A percentile compares a stretch with the other conserved stretches of the same genome.
These are phyloP conservation scores for Stemphylium beticola DNA, from an alignment of 2,329 filamentous ascomycete genomes.

Conservation along the genomic window DNA sequence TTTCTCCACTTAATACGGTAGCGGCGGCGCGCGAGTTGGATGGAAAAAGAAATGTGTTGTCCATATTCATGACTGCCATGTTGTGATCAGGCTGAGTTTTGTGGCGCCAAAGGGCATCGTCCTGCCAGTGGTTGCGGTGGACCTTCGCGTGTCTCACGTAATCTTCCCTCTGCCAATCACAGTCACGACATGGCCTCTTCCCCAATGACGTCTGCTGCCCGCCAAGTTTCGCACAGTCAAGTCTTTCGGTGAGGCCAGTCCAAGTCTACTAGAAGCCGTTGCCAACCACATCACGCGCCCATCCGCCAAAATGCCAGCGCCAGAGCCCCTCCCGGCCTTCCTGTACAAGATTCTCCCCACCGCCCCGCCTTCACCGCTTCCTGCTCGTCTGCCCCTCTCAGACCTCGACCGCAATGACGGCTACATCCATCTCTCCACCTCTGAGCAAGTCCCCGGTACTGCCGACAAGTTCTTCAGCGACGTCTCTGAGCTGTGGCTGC, in stretches of 20 bases:
- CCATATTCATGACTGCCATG: conserved; percentile 2
- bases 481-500: conserved; percentile 54
- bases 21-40: conserved; percentile 2
- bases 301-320: conserved; percentile 35
- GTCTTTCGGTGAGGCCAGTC: background rate
- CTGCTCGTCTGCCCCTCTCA: conserved; percentile 62
- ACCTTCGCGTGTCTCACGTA: conserved; percentile 19
- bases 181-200: conserved; percentile 2
- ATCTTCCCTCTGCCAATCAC: conserved; percentile 16
- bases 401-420: conserved; percentile 66
- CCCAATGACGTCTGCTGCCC: conserved; percentile 1
- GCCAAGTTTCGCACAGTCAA: background rate
- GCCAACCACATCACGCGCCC: conserved; percentile 1
- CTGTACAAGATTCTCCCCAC: conserved; percentile 67
- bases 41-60: background rate
- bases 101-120: conserved; percentile 12
- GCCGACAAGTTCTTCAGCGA: conserved; percentile 44
- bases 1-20: conserved; percentile 5
- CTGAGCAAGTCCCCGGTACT: conserved; percentile 55
- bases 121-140: conserved; percentile 8
- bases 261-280: background rate
- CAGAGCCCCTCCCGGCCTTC: conserved; percentile 40
- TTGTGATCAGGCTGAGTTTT: conserved; percentile 7
- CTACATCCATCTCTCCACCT: conserved; percentile 67
- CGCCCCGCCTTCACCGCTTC: conserved; percentile 61